A percentile compares a stretch with the other conserved stretches of the same genome.
Evolutionary conservation across 352 stramenopile genomes (phyloP).

Genomic region (Hyaloperonospora brassicae): DNA sequence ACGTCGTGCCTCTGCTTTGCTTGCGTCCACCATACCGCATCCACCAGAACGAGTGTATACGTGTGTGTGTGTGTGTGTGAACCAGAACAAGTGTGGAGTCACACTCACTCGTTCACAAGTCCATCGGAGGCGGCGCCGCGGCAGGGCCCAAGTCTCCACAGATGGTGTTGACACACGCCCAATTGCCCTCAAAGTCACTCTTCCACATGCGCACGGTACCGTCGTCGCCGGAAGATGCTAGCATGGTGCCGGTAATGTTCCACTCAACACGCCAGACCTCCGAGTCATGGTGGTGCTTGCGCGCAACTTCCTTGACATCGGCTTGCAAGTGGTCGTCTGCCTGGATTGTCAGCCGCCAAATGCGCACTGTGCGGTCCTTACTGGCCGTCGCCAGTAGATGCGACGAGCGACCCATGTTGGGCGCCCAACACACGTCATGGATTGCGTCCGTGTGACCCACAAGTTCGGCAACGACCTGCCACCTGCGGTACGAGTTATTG

Average conservation of each 20-base stretch:
- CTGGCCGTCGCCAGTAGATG: conserved; percentile 91
- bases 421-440: conserved; percentile 94
- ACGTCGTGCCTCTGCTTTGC: no score
- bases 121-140: conserved; percentile 29
- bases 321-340: conserved; percentile 55
- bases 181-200: conserved; percentile 87
- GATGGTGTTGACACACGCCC: conserved; percentile 87
- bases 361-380: conserved; percentile 86
- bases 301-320: conserved; percentile 61
- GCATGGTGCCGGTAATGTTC: conserved; percentile 94
- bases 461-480: conserved; percentile 82
- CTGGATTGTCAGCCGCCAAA: conserved; percentile 79
- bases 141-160: conserved; percentile 58
- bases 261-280: conserved; percentile 94
- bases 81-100: no score
- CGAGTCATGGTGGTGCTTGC: conserved; percentile 80
- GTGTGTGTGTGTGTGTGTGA: no score
- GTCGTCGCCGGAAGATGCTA: conserved; percentile 91
- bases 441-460: conserved; percentile 83
- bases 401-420: conserved; percentile 90
- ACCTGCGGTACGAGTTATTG: conserved; percentile 79
- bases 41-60: no score
- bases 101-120: conserved; percentile 27
- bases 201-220: conserved; percentile 95
- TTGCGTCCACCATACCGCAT: no score